Percentiles rank a stretch among this genome's conserved stretches.
These are phyloP conservation scores for Colletotrichum noveboracense DNA, from an alignment of 2,329 filamentous ascomycete genomes.

Conservation along the genomic window DNA sequence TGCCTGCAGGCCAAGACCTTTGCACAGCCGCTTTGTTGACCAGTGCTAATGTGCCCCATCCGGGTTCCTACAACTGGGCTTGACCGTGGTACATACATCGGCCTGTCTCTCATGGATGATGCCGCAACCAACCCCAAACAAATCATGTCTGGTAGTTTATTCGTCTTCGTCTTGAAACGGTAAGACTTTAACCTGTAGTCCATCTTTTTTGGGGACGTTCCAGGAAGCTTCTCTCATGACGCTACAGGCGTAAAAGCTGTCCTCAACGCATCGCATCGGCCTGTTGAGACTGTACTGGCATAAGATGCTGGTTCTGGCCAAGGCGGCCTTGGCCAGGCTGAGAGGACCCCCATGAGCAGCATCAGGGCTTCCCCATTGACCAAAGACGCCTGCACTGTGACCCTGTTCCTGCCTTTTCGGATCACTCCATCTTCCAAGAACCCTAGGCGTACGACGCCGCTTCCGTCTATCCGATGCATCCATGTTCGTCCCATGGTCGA, in stretches of 20 bases:
- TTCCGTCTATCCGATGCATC: background rate
- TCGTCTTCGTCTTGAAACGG: background rate
- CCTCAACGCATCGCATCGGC: background rate
- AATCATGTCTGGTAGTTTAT: background rate
- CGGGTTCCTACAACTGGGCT: background rate
- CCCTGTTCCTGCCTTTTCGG: slow-evolving; percentile 5
- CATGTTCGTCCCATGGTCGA: background rate
- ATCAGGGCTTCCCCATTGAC: background rate
- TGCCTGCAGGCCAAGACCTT: background rate
- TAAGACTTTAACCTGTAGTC: accelerated
- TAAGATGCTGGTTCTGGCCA: background rate
- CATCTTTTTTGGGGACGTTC: accelerated
- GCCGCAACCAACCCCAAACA: background rate
- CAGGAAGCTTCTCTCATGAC: background rate
- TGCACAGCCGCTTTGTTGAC: background rate
- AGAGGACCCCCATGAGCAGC: background rate
- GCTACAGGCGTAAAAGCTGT: background rate
- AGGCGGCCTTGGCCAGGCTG: background rate
- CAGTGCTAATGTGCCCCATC: background rate
- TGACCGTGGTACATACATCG: background rate
- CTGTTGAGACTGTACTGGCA: background rate
- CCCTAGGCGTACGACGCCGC: background rate
- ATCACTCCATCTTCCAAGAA: background rate
- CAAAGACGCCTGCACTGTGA: background rate
- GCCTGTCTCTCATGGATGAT: background rate